Evolutionary conservation across 2,329 filamentous ascomycete genomes (phyloP).

Genomic region (Nothophoma quercina): DNA sequence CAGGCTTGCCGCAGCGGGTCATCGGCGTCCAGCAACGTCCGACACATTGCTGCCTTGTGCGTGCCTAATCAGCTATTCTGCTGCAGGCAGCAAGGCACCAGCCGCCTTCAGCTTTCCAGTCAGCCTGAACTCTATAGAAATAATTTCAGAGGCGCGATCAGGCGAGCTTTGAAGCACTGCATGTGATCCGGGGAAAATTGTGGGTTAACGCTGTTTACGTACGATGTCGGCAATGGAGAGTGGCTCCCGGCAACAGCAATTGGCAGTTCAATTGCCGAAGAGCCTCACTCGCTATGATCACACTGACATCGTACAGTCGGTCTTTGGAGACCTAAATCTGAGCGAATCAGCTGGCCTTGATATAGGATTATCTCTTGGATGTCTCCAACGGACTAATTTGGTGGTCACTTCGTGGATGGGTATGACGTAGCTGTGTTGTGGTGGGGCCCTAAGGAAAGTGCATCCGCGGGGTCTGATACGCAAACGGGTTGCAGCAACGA

Average conservation of each 20-base stretch:
- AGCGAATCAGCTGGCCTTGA: no score
- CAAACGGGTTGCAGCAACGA: no score
- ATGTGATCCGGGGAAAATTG: conserved; percentile 1
- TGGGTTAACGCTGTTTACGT: conserved; percentile 6
- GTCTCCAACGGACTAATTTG: no score
- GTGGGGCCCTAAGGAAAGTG: background rate
- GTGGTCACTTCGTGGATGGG: no score
- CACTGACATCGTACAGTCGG: background rate
- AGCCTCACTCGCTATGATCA: background rate
- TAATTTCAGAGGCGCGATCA: background rate
- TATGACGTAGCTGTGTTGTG: conserved; percentile 3
- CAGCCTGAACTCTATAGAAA: background rate
- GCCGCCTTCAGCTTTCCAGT: background rate
- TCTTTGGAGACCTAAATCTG: background rate
- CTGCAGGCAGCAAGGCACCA: conserved; percentile 9
- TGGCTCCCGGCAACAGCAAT: background rate
- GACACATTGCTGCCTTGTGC: background rate
- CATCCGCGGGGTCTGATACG: no score
- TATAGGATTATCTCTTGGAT: no score
- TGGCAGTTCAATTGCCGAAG: conserved; percentile 7
- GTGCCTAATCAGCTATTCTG: background rate
- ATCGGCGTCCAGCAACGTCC: background rate
- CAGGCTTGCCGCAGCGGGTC: background rate
- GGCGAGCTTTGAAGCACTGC: background rate
- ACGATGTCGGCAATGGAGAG: conserved; percentile 9